Base-by-base conservation (phyloP, 2,329 filamentous ascomycete genomes). In the Paradendryphiella salina region DNA sequence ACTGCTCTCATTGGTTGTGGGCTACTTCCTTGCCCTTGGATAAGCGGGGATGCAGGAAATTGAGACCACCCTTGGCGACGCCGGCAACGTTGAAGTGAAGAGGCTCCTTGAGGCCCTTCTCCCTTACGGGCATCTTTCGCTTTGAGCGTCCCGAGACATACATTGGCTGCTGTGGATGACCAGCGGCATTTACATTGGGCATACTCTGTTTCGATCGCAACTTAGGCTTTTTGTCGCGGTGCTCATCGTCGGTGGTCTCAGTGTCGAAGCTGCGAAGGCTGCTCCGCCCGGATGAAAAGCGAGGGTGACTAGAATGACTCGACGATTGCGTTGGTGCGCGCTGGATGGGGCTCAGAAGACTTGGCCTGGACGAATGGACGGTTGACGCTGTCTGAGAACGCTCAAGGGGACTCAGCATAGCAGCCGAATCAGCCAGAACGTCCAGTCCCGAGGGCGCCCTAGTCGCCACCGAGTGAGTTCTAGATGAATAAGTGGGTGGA, bases 81-180 rank as follows among this genome's bases (percentile, higher is more conserved):
- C 68, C 71, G 6, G 64, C 61, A n/a, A 73, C 69, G 42, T 63
- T 73, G 54, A 74, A 73, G 54, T 72, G 72, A 4, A 74, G 57
- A 20, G 73, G 72, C 49, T 75, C 72, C 49, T 69, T 74, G 17
- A 60, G 52, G 2, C 67, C 69, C 55, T 75, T 75, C 44, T 72
- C 69, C 17, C 67, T 61, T 3, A 71, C 64, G 6, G 71, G 67
- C 66, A 75, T 73, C 65, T 75, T 75, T 29, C 73, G 62, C 60
- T 75, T 75, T 9, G 72, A 73, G 15, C 73, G 69, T 21, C 73
- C 73, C 18, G 73, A 75, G 34, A 73, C 63, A 42, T 75, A 75
- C 34, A 74, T 67, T 11, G 69, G 65, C 34, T 66, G 60, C 23
- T 61, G 57, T n/a, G 60, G 52, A 33, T 61, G 59, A 17, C 60